Percentiles rank a stretch among this genome's conserved stretches.
Evolutionary conservation across 2,329 filamentous ascomycete genomes (phyloP).

Genomic region (Monosporascus sp.): DNA sequence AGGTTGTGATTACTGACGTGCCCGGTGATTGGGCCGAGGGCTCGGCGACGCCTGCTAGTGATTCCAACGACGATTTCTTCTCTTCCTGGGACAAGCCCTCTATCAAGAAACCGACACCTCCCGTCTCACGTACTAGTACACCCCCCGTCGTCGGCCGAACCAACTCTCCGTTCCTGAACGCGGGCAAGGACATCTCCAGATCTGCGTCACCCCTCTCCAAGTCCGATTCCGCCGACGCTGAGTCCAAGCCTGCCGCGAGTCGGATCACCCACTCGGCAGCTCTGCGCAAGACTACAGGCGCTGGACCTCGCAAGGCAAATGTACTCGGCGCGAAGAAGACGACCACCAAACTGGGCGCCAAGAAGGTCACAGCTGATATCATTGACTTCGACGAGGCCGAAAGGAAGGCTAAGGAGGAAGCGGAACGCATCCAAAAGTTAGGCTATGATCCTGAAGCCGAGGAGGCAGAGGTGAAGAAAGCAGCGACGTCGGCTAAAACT

Average conservation of each 20-base stretch:
- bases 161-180: slow-evolving; percentile 83
- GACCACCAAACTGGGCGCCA: slow-evolving; percentile 77
- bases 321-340: slow-evolving; percentile 82
- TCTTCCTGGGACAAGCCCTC: slow-evolving; percentile 98
- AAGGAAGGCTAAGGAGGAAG: slow-evolving; percentile 95
- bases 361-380: slow-evolving; percentile 75
- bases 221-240: slow-evolving; percentile 45
- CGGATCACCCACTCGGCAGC: slow-evolving; percentile 73
- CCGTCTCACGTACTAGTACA: slow-evolving; percentile 82
- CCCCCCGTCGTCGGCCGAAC: slow-evolving; percentile 76
- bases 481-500: slow-evolving; percentile 24
- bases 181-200: slow-evolving; percentile 67
- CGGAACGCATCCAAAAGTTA: slow-evolving; percentile 88
- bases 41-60: slow-evolving; percentile 71
- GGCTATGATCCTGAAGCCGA: slow-evolving; percentile 94
- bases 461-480: slow-evolving; percentile 44
- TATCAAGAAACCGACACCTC: slow-evolving; percentile 93
- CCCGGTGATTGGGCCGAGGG: slow-evolving; percentile 55
- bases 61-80: slow-evolving; percentile 91
- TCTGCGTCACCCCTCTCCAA: slow-evolving; percentile 77
- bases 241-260: slow-evolving; percentile 58
- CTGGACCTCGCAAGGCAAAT: slow-evolving; percentile 72
- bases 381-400: slow-evolving; percentile 98
- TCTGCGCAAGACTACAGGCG: slow-evolving; percentile 68
- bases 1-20: slow-evolving; percentile 79